A percentile compares a stretch with the other conserved stretches of the same genome.
These are phyloP conservation scores for Phylloporus sp. DNA, from an alignment of 768 basidiomycete genomes.

Conservation along the genomic window DNA sequence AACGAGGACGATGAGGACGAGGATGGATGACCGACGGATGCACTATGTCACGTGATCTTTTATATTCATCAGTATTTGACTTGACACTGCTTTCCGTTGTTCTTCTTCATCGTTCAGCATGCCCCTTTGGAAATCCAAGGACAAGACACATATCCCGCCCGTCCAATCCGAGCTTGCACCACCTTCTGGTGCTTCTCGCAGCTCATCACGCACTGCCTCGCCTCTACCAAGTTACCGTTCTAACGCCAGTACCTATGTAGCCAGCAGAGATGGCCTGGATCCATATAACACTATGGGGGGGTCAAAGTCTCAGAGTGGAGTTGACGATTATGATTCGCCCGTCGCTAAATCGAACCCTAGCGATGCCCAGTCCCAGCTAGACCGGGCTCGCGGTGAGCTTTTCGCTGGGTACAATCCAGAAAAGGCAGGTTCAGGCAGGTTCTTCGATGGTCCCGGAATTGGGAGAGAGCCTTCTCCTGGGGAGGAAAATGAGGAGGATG, in stretches of 20 bases:
- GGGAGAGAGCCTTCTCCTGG: slow-evolving; percentile 50
- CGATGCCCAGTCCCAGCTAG: slow-evolving; percentile 44
- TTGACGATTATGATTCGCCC: slow-evolving; percentile 24
- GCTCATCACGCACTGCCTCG: slow-evolving; percentile 33
- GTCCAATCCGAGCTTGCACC: slow-evolving; percentile 37
- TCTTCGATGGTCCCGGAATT: slow-evolving; percentile 58
- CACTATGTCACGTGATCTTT: slow-evolving; percentile 17
- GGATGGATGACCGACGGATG: slow-evolving; percentile 34
- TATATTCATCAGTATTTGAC: neutral
- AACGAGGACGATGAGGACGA: slow-evolving; percentile 35
- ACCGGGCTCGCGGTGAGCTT: slow-evolving; percentile 67
- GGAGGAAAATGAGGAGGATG: slow-evolving; percentile 79
- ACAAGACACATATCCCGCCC: slow-evolving; percentile 66
- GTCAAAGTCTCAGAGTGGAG: slow-evolving; percentile 23
- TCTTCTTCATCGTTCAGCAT: slow-evolving; percentile 8
- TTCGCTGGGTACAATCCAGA: slow-evolving; percentile 71
- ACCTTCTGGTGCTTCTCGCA: slow-evolving; percentile 23
- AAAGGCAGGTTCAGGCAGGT: slow-evolving; percentile 57
- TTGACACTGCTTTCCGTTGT: slow-evolving; percentile 5
- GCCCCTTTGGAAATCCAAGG: slow-evolving; percentile 58
- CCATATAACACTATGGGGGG: slow-evolving; percentile 38
- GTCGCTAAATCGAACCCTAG: slow-evolving; percentile 1
- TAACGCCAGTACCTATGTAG: slow-evolving; percentile 57
- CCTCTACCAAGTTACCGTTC: slow-evolving; percentile 46
- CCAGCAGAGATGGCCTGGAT: slow-evolving; percentile 64